Evolutionary conservation across 345 rosid genomes (phyloP).

Genomic region (Pistacia atlantica): DNA sequence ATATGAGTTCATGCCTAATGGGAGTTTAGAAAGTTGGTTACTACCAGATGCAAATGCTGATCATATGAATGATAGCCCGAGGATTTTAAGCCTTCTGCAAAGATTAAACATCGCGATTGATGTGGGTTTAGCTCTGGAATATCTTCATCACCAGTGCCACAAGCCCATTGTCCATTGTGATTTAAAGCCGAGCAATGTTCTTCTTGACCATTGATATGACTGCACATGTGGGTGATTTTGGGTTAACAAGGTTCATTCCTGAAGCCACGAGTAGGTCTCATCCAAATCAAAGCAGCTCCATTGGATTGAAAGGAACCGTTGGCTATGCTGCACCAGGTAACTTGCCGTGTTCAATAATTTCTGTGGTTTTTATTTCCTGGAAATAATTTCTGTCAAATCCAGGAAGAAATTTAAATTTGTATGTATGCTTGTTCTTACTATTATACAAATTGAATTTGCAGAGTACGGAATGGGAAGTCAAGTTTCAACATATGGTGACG

Average conservation of each 20-base stretch:
- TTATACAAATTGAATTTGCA: conserved; percentile 1
- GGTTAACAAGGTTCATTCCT: conserved; percentile 1
- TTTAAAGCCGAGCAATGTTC: conserved; percentile 15
- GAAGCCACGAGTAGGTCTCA: conserved; percentile 16
- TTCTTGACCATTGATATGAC: conserved; percentile 5
- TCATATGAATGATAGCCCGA: neutral
- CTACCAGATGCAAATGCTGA: neutral
- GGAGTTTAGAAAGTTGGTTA: conserved; percentile 18
- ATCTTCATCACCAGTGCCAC: conserved; percentile 10
- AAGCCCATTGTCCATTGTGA: conserved; percentile 14
- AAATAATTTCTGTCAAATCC: neutral
- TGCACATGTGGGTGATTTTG: conserved; percentile 15
- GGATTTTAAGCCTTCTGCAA: conserved; percentile 16
- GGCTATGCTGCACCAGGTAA: conserved; percentile 21
- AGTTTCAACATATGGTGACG: conserved; percentile 34
- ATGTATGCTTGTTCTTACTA: neutral
- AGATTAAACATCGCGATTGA: conserved; percentile 17
- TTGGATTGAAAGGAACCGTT: conserved; percentile 12
- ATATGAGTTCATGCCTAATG: conserved; percentile 11
- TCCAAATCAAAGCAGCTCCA: conserved; percentile 12
- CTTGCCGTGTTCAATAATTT: conserved; percentile 4
- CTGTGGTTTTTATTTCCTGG: neutral
- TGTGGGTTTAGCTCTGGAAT: conserved; percentile 14
- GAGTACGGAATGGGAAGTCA: conserved; percentile 37
- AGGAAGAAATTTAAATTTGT: neutral